Evolutionary conservation across 352 stramenopile genomes (phyloP).

Genomic region (Globisporangium cylindrosporum): DNA sequence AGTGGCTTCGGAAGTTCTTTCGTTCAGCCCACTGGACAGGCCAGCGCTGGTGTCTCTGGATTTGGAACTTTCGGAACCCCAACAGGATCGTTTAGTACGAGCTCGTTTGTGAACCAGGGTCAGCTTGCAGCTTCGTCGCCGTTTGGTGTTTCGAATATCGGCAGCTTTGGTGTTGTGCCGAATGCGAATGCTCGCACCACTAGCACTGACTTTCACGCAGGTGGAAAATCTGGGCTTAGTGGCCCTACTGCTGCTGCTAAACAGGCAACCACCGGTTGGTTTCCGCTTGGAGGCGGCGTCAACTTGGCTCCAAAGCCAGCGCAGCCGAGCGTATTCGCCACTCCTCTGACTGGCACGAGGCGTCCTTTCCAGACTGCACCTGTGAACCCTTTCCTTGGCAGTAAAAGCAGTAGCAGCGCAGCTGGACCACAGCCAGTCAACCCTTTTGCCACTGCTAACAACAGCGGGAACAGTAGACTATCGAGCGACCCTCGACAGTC

Average conservation of each 20-base stretch:
- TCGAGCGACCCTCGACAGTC: not conserved
- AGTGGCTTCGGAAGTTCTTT: not conserved
- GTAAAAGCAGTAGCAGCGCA: not conserved
- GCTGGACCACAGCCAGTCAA: not conserved
- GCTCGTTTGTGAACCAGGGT: not conserved
- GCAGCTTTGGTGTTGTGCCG: not conserved
- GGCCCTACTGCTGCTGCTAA: not conserved
- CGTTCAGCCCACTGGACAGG: not conserved
- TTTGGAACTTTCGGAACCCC: not conserved
- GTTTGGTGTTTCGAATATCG: not conserved
- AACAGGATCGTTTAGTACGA: constrained; percentile 1
- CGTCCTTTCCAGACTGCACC: not conserved
- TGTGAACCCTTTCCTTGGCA: constrained; percentile 10
- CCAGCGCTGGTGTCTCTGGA: not conserved
- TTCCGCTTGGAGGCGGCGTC: not conserved
- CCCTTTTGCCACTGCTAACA: not conserved
- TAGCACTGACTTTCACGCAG: not conserved
- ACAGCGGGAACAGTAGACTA: not conserved
- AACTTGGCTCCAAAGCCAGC: not conserved
- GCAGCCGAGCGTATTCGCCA: not conserved
- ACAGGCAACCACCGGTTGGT: constrained; percentile 6
- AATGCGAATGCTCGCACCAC: not conserved
- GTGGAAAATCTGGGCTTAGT: not conserved
- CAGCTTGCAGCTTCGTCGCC: not conserved
- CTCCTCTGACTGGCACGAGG: not conserved